These are phyloP conservation scores for Ceratocystis destructans DNA, from an alignment of 2,329 filamentous ascomycete genomes.

Conservation along the genomic window DNA sequence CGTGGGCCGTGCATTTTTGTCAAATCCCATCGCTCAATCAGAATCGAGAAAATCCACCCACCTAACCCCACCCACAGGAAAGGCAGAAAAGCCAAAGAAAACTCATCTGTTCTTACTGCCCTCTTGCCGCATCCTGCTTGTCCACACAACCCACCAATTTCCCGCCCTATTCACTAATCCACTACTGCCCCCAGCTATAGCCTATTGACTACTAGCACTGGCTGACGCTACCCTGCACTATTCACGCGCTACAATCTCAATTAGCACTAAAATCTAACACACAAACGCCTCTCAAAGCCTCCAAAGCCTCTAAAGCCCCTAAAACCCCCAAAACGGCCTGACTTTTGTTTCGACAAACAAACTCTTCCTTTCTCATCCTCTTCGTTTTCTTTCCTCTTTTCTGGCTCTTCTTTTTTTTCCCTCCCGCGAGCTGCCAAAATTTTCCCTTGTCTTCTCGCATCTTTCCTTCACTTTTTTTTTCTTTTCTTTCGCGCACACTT, in stretches of 20 bases:
- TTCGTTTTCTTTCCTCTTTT: conserved; percentile 12
- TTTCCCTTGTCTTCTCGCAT: conserved; percentile 26
- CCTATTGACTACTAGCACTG: background rate
- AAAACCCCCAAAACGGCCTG: background rate
- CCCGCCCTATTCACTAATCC: background rate
- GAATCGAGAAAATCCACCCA: background rate
- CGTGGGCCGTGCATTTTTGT: conserved; percentile 1
- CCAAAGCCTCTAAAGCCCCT: background rate
- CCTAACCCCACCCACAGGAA: background rate
- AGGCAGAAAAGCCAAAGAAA: background rate
- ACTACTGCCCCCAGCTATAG: background rate
- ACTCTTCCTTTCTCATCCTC: conserved; percentile 19
- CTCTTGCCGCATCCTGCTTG: background rate
- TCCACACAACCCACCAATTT: background rate
- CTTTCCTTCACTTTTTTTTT: conserved; percentile 24
- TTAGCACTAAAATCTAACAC: conserved; percentile 8
- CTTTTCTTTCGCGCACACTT: conserved; percentile 31
- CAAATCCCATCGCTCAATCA: background rate
- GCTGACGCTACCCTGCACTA: conserved; percentile 1
- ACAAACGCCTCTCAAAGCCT: background rate
- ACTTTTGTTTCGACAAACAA: conserved; percentile 14
- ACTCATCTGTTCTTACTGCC: background rate
- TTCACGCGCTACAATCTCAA: background rate
- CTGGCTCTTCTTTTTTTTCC: conserved; percentile 19
- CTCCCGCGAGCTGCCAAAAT: conserved; percentile 21